These are phyloP conservation scores for Diplodia sapinea DNA, from an alignment of 2,329 filamentous ascomycete species.

Conservation along the genomic window DNA sequence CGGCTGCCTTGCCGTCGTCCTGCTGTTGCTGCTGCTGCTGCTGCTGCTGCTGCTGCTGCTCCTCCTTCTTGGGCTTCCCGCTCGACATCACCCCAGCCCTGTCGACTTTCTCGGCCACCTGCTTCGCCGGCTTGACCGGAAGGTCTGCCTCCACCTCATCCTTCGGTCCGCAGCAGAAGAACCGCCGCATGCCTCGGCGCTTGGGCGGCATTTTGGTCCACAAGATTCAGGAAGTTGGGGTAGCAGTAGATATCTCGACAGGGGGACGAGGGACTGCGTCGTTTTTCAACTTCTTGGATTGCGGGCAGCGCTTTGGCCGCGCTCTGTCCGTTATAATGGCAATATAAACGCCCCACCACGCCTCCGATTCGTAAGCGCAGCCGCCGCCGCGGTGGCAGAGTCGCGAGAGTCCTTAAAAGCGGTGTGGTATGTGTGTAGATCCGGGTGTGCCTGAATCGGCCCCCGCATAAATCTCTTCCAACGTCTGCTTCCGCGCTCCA, in stretches of 20 bases:
- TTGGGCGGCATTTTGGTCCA: constrained; percentile 24
- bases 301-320: constrained; percentile 21
- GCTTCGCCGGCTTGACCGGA: constrained; percentile 24
- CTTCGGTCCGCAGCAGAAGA: constrained; percentile 28
- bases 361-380: constrained; percentile 23
- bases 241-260: constrained; percentile 14
- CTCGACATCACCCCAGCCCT: constrained; percentile 15
- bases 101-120: constrained; percentile 21
- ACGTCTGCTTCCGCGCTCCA: constrained; percentile 24
- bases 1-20: background rate
- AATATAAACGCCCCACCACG: constrained; percentile 26
- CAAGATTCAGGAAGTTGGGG: constrained; percentile 14
- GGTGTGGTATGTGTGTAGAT: constrained; percentile 28
- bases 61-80: constrained; percentile 17
- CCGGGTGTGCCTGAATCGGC: constrained; percentile 29
- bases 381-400: constrained; percentile 12
- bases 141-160: constrained; percentile 17
- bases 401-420: constrained; percentile 25
- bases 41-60: background rate
- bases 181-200: constrained; percentile 26
- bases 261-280: constrained; percentile 24
- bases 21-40: background rate
- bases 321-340: constrained; percentile 24
- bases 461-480: constrained; percentile 20
- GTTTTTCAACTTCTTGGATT: constrained; percentile 26